Evolutionary conservation across 2,329 filamentous ascomycete species (phyloP).

Genomic region (Colletotrichum theobromicola): DNA sequence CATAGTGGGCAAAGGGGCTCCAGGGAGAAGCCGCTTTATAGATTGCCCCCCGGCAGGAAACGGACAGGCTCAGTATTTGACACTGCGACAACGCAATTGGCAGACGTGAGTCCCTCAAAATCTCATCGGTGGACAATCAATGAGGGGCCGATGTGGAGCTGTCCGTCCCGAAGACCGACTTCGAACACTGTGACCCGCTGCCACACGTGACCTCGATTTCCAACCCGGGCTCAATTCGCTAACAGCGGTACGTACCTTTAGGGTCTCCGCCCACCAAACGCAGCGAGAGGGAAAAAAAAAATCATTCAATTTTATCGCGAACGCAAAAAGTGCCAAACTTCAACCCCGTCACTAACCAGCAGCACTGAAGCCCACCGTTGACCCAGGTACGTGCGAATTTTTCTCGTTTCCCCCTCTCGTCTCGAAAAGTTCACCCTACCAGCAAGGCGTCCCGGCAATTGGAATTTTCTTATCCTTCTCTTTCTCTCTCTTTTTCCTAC

Average conservation of each 20-base stretch:
- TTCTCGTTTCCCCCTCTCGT: background rate
- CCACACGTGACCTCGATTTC: background rate
- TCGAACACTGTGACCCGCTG: background rate
- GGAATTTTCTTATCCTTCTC: background rate
- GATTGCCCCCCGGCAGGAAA: background rate
- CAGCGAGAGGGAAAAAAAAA: conserved; percentile 32
- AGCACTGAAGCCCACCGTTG: conserved; percentile 39
- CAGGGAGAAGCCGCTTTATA: background rate
- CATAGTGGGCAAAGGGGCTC: background rate
- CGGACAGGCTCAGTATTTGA: background rate
- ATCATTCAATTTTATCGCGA: conserved; percentile 41
- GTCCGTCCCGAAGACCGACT: background rate
- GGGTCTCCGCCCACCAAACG: conserved; percentile 47
- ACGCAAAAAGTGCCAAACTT: conserved; percentile 34
- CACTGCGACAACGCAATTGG: background rate
- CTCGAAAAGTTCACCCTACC: background rate
- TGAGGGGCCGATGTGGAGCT: background rate
- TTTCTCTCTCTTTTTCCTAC: background rate
- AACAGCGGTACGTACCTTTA: conserved; percentile 32
- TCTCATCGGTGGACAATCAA: background rate
- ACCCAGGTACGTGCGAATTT: conserved; percentile 37
- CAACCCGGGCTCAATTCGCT: conserved; percentile 25
- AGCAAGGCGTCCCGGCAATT: conserved; percentile 10
- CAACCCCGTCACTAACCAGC: conserved; percentile 30
- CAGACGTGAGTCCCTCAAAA: background rate